Percentiles rank a stretch among this genome's conserved stretches.
Evolutionary conservation across 345 rosid genomes (phyloP).

Genomic region (Camelina neglecta): DNA sequence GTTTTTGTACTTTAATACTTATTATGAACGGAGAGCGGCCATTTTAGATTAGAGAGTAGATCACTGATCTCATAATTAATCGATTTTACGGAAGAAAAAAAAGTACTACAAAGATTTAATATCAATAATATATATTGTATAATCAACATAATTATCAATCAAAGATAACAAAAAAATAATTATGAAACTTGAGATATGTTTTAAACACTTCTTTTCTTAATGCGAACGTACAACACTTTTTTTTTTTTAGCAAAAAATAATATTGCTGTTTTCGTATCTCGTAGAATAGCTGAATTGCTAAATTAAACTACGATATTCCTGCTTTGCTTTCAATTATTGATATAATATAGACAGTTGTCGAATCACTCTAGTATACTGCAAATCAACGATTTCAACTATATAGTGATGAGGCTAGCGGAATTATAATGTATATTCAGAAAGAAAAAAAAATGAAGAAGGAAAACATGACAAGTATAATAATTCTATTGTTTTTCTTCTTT

Average conservation of each 20-base stretch:
- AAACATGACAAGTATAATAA: neutral
- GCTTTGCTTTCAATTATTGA: neutral
- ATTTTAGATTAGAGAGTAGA: too few species aligned
- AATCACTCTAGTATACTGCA: neutral
- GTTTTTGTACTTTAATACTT: too few species aligned
- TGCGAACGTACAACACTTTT: too few species aligned
- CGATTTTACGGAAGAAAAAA: too few species aligned
- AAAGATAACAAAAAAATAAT: neutral
- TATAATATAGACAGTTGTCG: neutral
- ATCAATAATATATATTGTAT: too few species aligned
- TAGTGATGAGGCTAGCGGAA: constrained; percentile 5
- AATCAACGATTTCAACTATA: neutral
- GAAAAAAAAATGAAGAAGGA: neutral
- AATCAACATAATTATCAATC: neutral
- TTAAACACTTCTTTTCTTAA: too few species aligned
- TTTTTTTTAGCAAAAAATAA: neutral
- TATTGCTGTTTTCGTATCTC: neutral
- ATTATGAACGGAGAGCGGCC: too few species aligned
- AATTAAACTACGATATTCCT: neutral
- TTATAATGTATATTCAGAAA: constrained; percentile 1
- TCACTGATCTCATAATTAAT: too few species aligned
- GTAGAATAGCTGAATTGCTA: neutral
- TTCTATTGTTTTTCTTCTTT: neutral
- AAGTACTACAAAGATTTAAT: too few species aligned
- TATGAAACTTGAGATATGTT: neutral